Evolutionary conservation across 495 filamentous ascomycete genomes (phyloP).

Genomic region (Aspergillus indologenus): DNA sequence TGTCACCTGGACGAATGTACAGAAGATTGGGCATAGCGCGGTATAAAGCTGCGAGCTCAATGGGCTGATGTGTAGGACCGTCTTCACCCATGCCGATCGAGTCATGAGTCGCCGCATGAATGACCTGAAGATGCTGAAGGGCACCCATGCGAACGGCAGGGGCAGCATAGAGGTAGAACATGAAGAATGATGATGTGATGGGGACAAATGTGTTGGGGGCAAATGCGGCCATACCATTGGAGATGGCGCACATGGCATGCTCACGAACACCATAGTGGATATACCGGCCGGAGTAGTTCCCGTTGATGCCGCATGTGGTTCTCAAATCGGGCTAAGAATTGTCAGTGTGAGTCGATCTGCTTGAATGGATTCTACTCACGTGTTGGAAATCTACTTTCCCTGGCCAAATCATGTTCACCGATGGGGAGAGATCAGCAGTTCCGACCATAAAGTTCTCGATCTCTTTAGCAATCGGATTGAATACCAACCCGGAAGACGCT

Average conservation of each 20-base stretch:
- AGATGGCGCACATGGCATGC: conserved; percentile 52
- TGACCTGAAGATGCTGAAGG: conserved; percentile 51
- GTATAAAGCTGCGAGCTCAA: conserved; percentile 55
- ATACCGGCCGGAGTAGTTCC: conserved; percentile 50
- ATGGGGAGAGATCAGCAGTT: conserved; percentile 57
- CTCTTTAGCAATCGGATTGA: conserved; percentile 47
- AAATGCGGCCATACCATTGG: conserved; percentile 54
- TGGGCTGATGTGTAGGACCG: conserved; percentile 60
- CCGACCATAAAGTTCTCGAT: conserved; percentile 55
- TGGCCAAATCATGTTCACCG: conserved; percentile 56
- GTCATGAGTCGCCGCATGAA: conserved; percentile 61
- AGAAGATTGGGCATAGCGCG: conserved; percentile 59
- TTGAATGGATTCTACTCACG: conserved; percentile 25
- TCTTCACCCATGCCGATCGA: conserved; percentile 58
- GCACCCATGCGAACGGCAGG: conserved; percentile 60
- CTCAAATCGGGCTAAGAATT: conserved; percentile 36
- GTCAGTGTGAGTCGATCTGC: background rate
- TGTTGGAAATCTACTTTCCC: conserved; percentile 53
- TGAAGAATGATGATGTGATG: conserved; percentile 55
- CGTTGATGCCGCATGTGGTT: conserved; percentile 45
- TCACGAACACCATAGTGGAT: conserved; percentile 54
- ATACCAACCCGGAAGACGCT: conserved; percentile 48
- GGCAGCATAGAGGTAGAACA: conserved; percentile 61
- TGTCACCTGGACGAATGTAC: conserved; percentile 56
- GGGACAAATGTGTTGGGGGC: conserved; percentile 49